phyloP scores from a whole-genome alignment of 1,139 yeast genomes.

The Suhomyces bokatorum region DNA sequence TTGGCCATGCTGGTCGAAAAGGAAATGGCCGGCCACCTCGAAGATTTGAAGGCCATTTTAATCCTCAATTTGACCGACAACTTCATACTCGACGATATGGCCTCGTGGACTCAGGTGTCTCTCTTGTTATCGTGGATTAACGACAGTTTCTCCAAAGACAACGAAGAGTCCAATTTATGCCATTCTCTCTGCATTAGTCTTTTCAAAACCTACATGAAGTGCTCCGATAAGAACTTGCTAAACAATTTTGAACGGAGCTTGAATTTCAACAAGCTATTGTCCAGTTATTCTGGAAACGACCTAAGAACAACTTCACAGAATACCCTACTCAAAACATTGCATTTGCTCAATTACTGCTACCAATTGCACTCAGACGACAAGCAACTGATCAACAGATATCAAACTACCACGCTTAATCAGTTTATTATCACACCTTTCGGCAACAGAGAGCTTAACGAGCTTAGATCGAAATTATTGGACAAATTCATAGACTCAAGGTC shows the following conservation, averaged over 20 bases:
- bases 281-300: neutral
- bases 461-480: conserved; percentile 14
- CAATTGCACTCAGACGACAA: conserved; percentile 12
- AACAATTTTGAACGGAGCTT: conserved; percentile 20
- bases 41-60: conserved; percentile 32
- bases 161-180: conserved; percentile 14
- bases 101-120: conserved; percentile 30
- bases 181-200: conserved; percentile 26
- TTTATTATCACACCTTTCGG: conserved; percentile 20
- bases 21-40: neutral
- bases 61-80: conserved; percentile 34
- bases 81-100: conserved; percentile 27
- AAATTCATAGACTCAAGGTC: conserved; percentile 7
- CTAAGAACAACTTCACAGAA: neutral
- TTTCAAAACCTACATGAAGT: conserved; percentile 25
- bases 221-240: conserved; percentile 20
- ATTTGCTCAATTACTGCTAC: conserved; percentile 23
- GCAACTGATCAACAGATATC: conserved; percentile 16
- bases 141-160: conserved; percentile 18
- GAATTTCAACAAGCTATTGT: conserved; percentile 1
- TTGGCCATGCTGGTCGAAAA: conserved; percentile 1
- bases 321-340: conserved; percentile 19
- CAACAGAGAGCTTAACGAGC: conserved; percentile 20
- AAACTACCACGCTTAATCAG: conserved; percentile 18
- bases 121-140: conserved; percentile 34